Base-by-base conservation (phyloP, 306 rosid genomes). In the Malus domestica region DNA sequence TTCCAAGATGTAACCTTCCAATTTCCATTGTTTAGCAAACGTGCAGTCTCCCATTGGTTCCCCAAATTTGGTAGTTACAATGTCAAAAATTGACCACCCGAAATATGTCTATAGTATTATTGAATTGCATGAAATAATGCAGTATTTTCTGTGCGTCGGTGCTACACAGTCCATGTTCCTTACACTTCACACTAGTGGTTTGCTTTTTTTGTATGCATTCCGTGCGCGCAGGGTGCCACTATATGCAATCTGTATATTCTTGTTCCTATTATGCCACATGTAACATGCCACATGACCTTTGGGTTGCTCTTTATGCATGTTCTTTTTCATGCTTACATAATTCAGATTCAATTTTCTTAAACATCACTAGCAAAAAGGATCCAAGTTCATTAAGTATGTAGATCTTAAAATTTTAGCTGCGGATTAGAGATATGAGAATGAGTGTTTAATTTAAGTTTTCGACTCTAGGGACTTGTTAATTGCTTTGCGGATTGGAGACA, bases 51-150 rank as follows among this genome's bases (percentile, higher is more conserved):
- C 40, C 42, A 60, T 73, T 27, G 77, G 44, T 42, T 59, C 45
- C 23, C 59, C 29, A 42, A 60, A 60, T 38, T 60, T 44, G 68
- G 58, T 10, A 40, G 67, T 27, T 46, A 23, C 68, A 73, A 38
- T 35, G 76, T 30, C 67, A 72, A 57, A 35, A 13, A 52, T 58
- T 58, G 76, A 72, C 76, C 76, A 58, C 45, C 6, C 76, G 4
- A 73, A 16, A 9, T 16, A 49, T 9, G 29, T 1, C 25, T 10
- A 57, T n/a, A 57, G n/a, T 25, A 61, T 61, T 38, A 61, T 61
- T 63, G 65, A 22, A 60, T 22, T 60, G 32, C 8, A 60, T 60
- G 65, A 60, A 35, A 66, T 33, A 66, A 35, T 66, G 16, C 11
- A 27, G 22, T 66, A 19, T 18, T 20, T 33, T 66, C 16, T 5